These are phyloP conservation scores for Globisporangium spiculum DNA, from an alignment of 352 stramenopile species.

Conservation along the genomic window DNA sequence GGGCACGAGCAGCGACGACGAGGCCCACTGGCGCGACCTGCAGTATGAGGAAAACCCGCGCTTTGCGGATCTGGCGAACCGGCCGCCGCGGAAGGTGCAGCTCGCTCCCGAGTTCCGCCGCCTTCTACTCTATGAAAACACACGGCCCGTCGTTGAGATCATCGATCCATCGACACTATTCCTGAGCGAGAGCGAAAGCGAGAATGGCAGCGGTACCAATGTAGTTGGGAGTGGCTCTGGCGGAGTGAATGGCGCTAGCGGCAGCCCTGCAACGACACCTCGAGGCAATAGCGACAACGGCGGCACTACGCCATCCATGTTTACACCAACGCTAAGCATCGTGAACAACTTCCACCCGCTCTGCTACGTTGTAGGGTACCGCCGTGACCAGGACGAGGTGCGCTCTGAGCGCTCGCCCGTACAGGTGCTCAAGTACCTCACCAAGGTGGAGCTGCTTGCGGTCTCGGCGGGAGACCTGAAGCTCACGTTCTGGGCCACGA, in stretches of 20 bases:
- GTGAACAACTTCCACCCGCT: slow-evolving; percentile 75
- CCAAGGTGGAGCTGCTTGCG: slow-evolving; percentile 51
- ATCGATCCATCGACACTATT: slow-evolving; percentile 49
- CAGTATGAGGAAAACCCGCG: slow-evolving; percentile 67
- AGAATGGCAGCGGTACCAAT: background rate
- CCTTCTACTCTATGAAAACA: slow-evolving; percentile 59
- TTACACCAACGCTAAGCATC: slow-evolving; percentile 42
- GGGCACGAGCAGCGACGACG: slow-evolving; percentile 34
- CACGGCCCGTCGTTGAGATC: slow-evolving; percentile 66
- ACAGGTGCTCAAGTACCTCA: slow-evolving; percentile 71
- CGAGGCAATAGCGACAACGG: slow-evolving; percentile 12
- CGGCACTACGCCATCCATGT: slow-evolving; percentile 15
- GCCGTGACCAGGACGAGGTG: slow-evolving; percentile 72
- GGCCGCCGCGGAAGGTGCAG: slow-evolving; percentile 56
- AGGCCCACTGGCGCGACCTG: slow-evolving; percentile 51
- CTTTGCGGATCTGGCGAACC: slow-evolving; percentile 50
- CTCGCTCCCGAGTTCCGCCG: slow-evolving; percentile 56
- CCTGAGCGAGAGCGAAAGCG: slow-evolving; percentile 27
- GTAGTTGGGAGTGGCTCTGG: background rate
- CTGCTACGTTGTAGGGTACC: slow-evolving; percentile 66
- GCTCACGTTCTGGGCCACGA: slow-evolving; percentile 71
- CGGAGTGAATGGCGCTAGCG: background rate
- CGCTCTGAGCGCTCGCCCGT: slow-evolving; percentile 74
- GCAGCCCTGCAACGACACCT: background rate
- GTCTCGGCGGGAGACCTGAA: slow-evolving; percentile 74